Evolutionary conservation across 192 early-diverging fungal genomes (phyloP).

Genomic region (Linnemannia zychae): DNA sequence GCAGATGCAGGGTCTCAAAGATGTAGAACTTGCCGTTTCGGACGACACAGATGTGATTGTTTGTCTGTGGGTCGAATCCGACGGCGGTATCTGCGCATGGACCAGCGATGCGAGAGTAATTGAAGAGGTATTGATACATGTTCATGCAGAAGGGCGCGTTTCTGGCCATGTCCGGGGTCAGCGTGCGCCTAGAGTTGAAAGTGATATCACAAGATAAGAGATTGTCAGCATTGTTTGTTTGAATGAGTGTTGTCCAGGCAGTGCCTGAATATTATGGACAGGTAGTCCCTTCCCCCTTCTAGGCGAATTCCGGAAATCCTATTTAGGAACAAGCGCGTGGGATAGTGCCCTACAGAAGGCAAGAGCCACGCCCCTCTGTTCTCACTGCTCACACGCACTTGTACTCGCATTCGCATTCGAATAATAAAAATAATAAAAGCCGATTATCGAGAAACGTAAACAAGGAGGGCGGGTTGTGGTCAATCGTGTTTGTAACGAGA

Average conservation of each 20-base stretch:
- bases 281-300: conserved; percentile 32
- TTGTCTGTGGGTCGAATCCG: conserved; percentile 68
- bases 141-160: conserved; percentile 81
- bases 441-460: neutral
- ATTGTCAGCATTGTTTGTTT: neutral
- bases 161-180: conserved; percentile 79
- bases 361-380: conserved; percentile 9
- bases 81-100: conserved; percentile 75
- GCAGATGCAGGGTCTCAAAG: conserved; percentile 67
- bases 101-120: conserved; percentile 82
- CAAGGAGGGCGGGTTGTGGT: neutral
- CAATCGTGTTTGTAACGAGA: neutral
- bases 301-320: conserved; percentile 63
- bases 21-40: conserved; percentile 84
- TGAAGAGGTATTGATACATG: conserved; percentile 90
- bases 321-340: conserved; percentile 25
- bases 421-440: neutral
- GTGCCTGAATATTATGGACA: neutral
- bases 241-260: neutral
- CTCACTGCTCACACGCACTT: neutral
- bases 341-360: conserved; percentile 26
- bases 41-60: conserved; percentile 81
- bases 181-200: conserved; percentile 66
- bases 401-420: no score
- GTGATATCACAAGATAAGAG: conserved; percentile 35